A percentile compares a stretch with the other conserved stretches of the same genome.
Evolutionary conservation across 2,329 filamentous ascomycete genomes (phyloP).

Genomic region (Cercospora brassicicola): DNA sequence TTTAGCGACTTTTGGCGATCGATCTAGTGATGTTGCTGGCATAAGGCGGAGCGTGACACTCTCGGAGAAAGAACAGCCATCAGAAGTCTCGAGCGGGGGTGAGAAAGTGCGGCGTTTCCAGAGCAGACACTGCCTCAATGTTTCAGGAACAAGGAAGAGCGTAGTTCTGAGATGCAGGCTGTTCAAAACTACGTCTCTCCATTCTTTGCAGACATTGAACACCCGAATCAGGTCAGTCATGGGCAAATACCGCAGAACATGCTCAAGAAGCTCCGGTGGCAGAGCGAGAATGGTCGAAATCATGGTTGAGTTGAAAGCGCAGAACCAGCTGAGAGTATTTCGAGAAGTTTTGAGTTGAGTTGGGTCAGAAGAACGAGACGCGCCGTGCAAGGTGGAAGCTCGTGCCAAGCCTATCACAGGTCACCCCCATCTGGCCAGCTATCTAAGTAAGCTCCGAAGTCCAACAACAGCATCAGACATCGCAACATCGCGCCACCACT

Average conservation of each 20-base stretch:
- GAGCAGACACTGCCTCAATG: neutral
- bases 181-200: neutral
- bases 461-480: neutral
- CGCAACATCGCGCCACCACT: neutral
- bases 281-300: neutral
- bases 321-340: neutral
- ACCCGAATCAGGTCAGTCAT: neutral
- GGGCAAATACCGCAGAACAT: neutral
- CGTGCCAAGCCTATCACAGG: neutral
- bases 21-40: neutral
- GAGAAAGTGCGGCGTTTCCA: neutral
- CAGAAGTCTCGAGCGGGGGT: neutral
- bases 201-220: neutral
- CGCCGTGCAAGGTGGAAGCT: neutral
- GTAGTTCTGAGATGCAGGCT: neutral
- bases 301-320: neutral
- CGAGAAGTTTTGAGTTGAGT: neutral
- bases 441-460: neutral
- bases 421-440: conserved; percentile 1
- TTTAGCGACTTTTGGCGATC: neutral
- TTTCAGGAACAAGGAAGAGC: neutral
- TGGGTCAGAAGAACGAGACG: neutral
- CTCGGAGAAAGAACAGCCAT: neutral
- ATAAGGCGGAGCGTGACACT: neutral
- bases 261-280: neutral